Evolutionary conservation across 2,329 filamentous ascomycete genomes (phyloP), one percentile per base, ranked within the genome.

Genomic region (Botrytis hyacinthi): DNA sequence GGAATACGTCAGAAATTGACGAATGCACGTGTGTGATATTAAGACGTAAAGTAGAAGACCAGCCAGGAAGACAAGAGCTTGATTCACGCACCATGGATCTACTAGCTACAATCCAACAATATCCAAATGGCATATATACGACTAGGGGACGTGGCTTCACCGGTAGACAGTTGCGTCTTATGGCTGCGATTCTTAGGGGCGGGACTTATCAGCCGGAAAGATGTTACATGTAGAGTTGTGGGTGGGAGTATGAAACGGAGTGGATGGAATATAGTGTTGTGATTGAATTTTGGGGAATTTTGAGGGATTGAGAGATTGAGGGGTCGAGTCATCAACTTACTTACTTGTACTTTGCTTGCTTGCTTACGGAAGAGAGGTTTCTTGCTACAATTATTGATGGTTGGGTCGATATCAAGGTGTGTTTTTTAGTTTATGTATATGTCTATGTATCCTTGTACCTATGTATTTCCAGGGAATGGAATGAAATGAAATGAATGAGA

Each of bases 281-380:
- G 26, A 29, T 29, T 14, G 26, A 9, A 18, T 54, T 54, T 29
- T 7, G n/a, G 26, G 26, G 48, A 26, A 14, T 5, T n/a, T 46
- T 46, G 44, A 46, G 44, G 18, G 4, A 10, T 14, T 26, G 9
- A 4, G 20, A 9, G 46, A 5, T 26, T 26, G 8, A 22, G 4
- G 22, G 22, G 4, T 26, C 10, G 6, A 29, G 51, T 7, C 0
- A 12, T 54, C 29, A 0, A 54, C 5, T 54, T 16, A 18, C 0
- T 29, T 54, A 16, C 48, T 54, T 16, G 51, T 18, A 14, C 51
- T 54, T 54, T 16, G 20, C 14, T 46, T 46, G 20, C 26, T 54
- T 40, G 37, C 37, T 40, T 18, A 16, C 12, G 26, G 7, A 16
- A 54, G 51, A n/a, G 48, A 8, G n/a, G 14, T 54, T n/a, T 54